A percentile compares a stretch with the other conserved stretches of the same genome.
phyloP scores from a whole-genome alignment of 768 basidiomycete genomes.

The Termitomyces sp. region DNA sequence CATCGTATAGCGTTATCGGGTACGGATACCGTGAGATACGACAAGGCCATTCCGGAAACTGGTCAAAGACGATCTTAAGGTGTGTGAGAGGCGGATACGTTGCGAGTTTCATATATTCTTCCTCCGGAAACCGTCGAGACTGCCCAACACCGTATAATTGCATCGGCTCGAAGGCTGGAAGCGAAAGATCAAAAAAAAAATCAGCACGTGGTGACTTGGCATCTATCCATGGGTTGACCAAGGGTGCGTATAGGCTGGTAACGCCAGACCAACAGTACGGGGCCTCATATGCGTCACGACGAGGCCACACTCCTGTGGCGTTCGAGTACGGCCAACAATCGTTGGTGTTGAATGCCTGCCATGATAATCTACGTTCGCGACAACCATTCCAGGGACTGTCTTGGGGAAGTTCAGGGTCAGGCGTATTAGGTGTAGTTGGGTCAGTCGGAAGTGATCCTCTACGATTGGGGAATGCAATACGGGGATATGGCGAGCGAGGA shows the following conservation, averaged over 20 bases:
- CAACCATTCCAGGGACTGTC: background rate
- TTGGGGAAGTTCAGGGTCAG: background rate
- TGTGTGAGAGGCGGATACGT: background rate
- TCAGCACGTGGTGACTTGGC: background rate
- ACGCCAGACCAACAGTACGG: background rate
- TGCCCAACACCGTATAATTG: background rate
- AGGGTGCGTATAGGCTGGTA: background rate
- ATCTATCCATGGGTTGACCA: conserved; percentile 2
- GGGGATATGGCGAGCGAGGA: conserved; percentile 1
- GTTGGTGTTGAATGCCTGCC: background rate
- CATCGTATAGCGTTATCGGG: background rate
- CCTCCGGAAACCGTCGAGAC: background rate
- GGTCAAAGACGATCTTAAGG: background rate
- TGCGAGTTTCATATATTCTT: background rate
- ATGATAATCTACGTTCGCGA: background rate
- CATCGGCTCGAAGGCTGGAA: background rate
- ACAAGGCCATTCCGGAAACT: background rate
- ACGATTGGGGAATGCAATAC: background rate
- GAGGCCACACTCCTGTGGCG: background rate
- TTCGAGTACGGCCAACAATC: background rate
- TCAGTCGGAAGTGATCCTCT: background rate
- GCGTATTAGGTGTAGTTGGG: conserved; percentile 3
- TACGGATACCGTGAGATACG: background rate
- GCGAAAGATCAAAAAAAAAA: conserved; percentile 4
- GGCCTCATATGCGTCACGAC: background rate